Conservation (phyloP, 257 asterid genomes). For the Capsicum pubescens region DNA sequence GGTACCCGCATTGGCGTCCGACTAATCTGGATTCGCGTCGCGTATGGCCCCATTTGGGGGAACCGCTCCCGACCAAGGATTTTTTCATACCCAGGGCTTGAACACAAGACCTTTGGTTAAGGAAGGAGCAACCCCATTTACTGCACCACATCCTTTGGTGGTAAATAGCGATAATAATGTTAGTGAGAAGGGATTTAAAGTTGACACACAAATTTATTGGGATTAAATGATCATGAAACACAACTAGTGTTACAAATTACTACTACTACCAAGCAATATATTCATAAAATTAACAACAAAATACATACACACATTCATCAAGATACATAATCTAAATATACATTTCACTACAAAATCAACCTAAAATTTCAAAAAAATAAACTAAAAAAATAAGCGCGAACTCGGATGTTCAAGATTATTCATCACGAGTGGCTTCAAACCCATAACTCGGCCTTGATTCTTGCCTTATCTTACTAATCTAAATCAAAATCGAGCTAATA, state of each 20-base stretch:
- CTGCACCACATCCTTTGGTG: no score
- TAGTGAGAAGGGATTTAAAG: no score
- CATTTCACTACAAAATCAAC: constrained; percentile 20
- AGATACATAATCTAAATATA: constrained; percentile 17
- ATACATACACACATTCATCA: constrained; percentile 6
- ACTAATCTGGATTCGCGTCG: no score
- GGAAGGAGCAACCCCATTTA: no score
- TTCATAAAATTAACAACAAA: constrained; percentile 23
- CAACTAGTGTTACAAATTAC: not conserved
- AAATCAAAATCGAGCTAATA: not conserved
- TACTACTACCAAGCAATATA: not conserved
- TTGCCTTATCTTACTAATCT: not conserved
- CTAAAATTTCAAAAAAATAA: not conserved
- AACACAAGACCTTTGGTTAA: no score
- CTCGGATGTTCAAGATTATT: constrained; percentile 26
- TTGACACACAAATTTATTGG: not conserved
- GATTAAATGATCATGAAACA: not conserved
- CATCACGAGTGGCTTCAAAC: constrained; percentile 30
- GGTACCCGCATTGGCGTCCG: no score
- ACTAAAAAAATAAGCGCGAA: not conserved
- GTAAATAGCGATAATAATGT: no score
- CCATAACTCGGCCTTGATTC: not conserved
- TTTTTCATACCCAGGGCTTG: no score
- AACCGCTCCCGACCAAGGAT: no score
- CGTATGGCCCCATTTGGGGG: no score